phyloP scores from a whole-genome alignment of 306 rosid species.

The Casuarina glauca region DNA sequence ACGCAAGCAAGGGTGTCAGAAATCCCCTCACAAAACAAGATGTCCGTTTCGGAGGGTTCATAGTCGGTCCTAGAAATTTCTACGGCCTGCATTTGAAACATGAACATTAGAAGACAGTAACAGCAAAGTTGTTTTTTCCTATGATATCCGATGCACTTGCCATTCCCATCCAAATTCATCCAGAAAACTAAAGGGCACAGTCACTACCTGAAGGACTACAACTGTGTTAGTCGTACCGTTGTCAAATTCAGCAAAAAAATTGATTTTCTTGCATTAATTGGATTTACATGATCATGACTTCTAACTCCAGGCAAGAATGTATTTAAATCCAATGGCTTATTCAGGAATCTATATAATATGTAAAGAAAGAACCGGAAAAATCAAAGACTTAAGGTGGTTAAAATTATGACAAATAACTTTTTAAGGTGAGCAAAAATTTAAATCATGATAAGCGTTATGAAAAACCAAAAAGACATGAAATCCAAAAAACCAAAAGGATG shows the following conservation, averaged over 20 bases:
- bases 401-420: too few relatives aligned
- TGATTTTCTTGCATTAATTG: not conserved
- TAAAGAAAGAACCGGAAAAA: too few relatives aligned
- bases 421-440: too few relatives aligned
- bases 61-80: slow-evolving; percentile 65
- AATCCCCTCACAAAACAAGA: slow-evolving; percentile 77
- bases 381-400: too few relatives aligned
- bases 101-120: slow-evolving; percentile 8
- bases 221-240: not conserved
- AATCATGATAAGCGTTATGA: too few relatives aligned
- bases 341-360: not conserved
- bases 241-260: not conserved
- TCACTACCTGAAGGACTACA: not conserved
- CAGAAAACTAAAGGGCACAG: not conserved
- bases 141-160: slow-evolving; percentile 12
- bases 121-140: not conserved
- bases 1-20: slow-evolving; percentile 55
- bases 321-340: not conserved
- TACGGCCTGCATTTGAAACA: slow-evolving; percentile 49
- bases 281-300: slow-evolving; percentile 5
- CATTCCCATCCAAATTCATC: slow-evolving; percentile 23
- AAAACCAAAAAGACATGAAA: too few relatives aligned
- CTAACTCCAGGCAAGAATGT: not conserved
- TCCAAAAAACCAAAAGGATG: too few relatives aligned
- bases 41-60: slow-evolving; percentile 67